Base-by-base conservation (phyloP, 495 filamentous ascomycete species). In the Aspergillus homomorphus region DNA sequence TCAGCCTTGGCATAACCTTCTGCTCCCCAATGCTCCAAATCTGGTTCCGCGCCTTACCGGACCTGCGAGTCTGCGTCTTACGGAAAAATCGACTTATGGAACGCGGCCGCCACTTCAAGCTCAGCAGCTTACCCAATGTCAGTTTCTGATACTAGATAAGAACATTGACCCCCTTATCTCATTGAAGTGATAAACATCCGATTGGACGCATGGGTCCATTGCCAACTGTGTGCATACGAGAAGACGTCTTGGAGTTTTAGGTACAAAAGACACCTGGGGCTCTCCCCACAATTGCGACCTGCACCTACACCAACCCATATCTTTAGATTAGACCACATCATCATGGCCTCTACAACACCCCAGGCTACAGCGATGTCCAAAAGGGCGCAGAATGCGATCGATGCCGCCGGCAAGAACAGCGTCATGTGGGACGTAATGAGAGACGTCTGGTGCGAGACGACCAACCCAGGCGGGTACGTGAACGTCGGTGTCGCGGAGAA, bases 401-500 rank as follows among this genome's bases (percentile, higher is more conserved):
- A 28, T 19, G 44, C 50, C 9, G 58, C 46, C 48, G 43, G 63
- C 12, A 49, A n/a, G n/a, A n/a, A 53, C 5, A 65, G 62, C 33
- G 45, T 66, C 3, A 66, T 67, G 50, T 69, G 64, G 66, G 66
- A 72, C 43, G 57, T 73, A 16, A 46, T 69, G 30, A 64, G 42
- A 22, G 60, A 74, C 50, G 12, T 41, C 3, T 76, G 67, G 65
- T 49, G 54, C 58, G 54, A 60, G 20, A 19, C 56, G 2, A 65
- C 54, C 18, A 75, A 76, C 58, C 72, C 73, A 0, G 45, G 55
- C 8, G 74, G 73, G 14, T 74, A 66, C 51, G 59, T 78, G 62
- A 72, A 75, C 30, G 65, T 77, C 7, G 72, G 75, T 0, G 59
- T 77, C 10, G 74, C 75, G 7, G 74, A 77, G 60, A 78, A 77